phyloP scores from a whole-genome alignment of 805 yeast species.

The Trichomonascus vanleenenianus region DNA sequence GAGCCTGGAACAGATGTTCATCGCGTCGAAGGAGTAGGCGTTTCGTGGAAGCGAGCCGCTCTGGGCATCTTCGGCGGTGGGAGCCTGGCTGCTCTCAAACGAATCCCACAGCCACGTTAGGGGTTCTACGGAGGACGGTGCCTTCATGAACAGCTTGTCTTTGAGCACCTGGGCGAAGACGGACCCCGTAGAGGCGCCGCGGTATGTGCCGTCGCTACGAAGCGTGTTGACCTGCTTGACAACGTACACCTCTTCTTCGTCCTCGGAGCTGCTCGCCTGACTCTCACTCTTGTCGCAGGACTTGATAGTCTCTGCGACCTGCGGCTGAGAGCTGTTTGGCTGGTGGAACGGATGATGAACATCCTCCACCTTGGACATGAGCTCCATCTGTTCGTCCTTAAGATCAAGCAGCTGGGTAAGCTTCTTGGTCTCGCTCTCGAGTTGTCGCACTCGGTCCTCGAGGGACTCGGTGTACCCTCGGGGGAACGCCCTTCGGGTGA shows the following conservation, averaged over 20 bases:
- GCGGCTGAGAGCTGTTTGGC: not conserved
- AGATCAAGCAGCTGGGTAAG: conserved; percentile 54
- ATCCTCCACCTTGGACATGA: conserved; percentile 27
- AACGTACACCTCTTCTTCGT: conserved; percentile 20
- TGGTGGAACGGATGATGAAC: not conserved
- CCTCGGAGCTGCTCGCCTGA: conserved; percentile 10
- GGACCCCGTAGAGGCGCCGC: conserved; percentile 30
- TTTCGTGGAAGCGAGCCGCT: conserved; percentile 5
- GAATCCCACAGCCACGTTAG: not conserved
- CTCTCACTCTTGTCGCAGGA: not conserved
- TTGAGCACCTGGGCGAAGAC: conserved; percentile 23
- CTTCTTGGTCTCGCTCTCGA: conserved; percentile 73
- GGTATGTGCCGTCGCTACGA: conserved; percentile 25
- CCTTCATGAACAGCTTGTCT: conserved; percentile 22
- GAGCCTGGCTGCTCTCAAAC: too few relatives aligned
- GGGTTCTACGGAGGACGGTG: conserved; percentile 17
- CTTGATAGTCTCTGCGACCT: too few relatives aligned
- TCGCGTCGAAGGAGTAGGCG: conserved; percentile 6
- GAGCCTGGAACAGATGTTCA: conserved; percentile 41
- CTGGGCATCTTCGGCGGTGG: not conserved
- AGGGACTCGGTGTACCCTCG: conserved; percentile 87
- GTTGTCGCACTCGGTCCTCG: conserved; percentile 80
- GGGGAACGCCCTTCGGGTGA: conserved; percentile 82
- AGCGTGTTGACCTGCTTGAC: conserved; percentile 23
- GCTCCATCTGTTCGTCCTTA: conserved; percentile 54